Percentiles rank a stretch among this genome's conserved stretches.
Conservation (phyloP, 768 basidiomycete species). For the Macrolepiota albuminosa region DNA sequence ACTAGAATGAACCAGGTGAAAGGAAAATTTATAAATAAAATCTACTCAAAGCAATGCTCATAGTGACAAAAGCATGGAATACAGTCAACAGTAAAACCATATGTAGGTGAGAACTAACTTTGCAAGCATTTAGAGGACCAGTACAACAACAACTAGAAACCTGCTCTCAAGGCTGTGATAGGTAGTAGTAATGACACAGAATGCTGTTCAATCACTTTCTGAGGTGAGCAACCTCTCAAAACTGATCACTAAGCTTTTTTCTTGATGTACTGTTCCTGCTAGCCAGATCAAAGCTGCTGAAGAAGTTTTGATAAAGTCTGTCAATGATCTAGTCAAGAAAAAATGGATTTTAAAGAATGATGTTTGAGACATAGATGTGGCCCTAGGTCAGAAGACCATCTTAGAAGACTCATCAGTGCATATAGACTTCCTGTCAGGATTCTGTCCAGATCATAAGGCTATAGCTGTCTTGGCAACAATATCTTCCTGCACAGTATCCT, state of each 20-base stretch:
- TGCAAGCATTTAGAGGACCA: not conserved
- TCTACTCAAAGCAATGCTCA: not conserved
- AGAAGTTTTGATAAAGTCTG: not conserved
- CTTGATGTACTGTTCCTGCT: not conserved
- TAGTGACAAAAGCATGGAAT: not conserved
- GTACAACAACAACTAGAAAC: too few relatives aligned
- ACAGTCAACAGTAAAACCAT: not conserved
- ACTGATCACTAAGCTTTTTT: not conserved
- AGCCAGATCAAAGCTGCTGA: not conserved
- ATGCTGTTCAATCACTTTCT: too few relatives aligned
- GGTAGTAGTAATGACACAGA: not conserved
- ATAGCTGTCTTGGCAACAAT: too few relatives aligned
- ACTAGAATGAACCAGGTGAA: constrained; percentile 14
- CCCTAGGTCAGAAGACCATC: too few relatives aligned
- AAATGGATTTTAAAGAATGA: not conserved
- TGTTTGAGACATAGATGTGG: too few relatives aligned
- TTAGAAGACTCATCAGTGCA: too few relatives aligned
- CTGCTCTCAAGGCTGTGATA: not conserved
- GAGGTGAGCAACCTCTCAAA: too few relatives aligned
- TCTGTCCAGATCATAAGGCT: too few relatives aligned
- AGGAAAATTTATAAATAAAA: too few relatives aligned
- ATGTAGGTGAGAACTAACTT: too few relatives aligned
- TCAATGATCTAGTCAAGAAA: not conserved
- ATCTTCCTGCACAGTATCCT: too few relatives aligned
- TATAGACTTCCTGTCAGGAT: too few relatives aligned